Base-by-base conservation (phyloP, 192 early-diverging fungal species). In the Podila epicladia region DNA sequence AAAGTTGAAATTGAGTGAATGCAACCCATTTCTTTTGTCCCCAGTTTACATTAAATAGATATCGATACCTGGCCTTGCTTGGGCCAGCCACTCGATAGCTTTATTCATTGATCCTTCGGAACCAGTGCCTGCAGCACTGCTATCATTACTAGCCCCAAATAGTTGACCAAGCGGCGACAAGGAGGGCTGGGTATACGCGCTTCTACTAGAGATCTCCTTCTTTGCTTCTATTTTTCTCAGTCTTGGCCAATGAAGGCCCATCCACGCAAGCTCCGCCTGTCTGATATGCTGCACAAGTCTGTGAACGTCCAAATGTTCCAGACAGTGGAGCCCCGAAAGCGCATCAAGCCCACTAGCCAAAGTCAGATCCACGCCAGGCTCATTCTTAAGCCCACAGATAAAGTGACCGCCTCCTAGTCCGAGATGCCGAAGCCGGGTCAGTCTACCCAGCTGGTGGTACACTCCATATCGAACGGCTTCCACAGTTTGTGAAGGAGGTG, bases 61-160 rank as follows among this genome's bases (percentile, higher is more conserved):
- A 17, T 64, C 69, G 49, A 78, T 71, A 7, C 75, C 69, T 31
- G 75, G 75, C 45, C 75, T 53, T 15, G 64, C 19, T 4, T 49
- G 75, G 48, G 63, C 33, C 37, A 78, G 69, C 75, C 75, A 78
- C 32, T 78, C 75, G 60, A 78, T 67, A 22, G 69, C 75, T 78
- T 67, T 78, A 78, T 66, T 24, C 53, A 13, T 78, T 64, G 28
- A 26, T 26, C 12, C 57, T 33, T 41, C 37, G 8, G 53, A 22
- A 24, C 53, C 20, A 55, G 5, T 24, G 8, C 2, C 26, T 22
- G 22, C 22, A 2, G n/a, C 17, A 5, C 22, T 55, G 53, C 20
- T 1, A 55, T 55, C 20, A 26, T n/a, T 55, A 26, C n/a, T 24
- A 22, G 53, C 20, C 15, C 41, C 41, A 22, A 26, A 55, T 55